These are phyloP conservation scores for Apiotrichum laibachii DNA, from an alignment of 1,284 basidiomycete genomes.

Conservation along the genomic window DNA sequence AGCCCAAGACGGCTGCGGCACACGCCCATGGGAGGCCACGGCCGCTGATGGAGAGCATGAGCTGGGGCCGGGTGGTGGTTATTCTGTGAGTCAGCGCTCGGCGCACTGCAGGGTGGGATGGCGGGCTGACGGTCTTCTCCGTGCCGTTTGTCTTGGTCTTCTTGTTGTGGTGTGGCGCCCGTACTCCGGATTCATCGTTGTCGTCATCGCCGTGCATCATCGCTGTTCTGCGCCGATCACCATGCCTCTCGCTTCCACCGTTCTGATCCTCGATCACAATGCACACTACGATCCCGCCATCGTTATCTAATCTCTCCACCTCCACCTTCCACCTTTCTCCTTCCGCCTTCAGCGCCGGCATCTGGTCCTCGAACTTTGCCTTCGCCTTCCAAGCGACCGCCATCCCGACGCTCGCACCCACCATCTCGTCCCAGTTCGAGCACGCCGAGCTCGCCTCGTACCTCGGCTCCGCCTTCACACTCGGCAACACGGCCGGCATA, in stretches of 20 bases:
- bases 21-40: neutral
- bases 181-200: no score
- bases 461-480: constrained; percentile 45
- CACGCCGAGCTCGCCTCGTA: constrained; percentile 49
- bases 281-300: no score
- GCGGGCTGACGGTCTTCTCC: no score
- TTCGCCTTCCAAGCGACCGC: constrained; percentile 49
- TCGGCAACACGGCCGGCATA: constrained; percentile 49
- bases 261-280: neutral
- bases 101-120: neutral
- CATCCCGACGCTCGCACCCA: constrained; percentile 47
- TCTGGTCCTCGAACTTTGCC: constrained; percentile 45
- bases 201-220: no score
- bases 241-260: no score
- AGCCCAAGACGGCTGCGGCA: neutral
- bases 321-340: no score
- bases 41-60: constrained; percentile 16
- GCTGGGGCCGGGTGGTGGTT: constrained; percentile 10
- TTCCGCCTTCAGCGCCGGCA: constrained; percentile 16
- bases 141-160: no score
- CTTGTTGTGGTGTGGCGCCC: no score
- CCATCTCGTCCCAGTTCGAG: constrained; percentile 31
- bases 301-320: neutral
- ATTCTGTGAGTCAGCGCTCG: constrained; percentile 8
- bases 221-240: no score